Evolutionary conservation across 805 yeast species (phyloP), one percentile per base, ranked within the genome.

Genomic region (Schwanniomyces yamadae): DNA sequence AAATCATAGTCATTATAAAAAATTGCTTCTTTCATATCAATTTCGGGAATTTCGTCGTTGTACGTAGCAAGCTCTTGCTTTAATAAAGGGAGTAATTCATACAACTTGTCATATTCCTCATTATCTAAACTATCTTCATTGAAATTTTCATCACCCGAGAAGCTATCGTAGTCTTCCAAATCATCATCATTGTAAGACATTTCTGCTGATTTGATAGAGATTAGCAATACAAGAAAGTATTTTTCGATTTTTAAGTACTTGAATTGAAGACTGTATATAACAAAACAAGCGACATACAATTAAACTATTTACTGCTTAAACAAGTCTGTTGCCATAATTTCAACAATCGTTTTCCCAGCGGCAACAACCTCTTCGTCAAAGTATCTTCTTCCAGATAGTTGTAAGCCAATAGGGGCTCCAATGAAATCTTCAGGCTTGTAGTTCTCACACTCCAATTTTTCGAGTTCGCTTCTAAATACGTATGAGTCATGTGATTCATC

Each of bases 1-100:
- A 78, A 49, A 28, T 75, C 79, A 50, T 74, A 73, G 51, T 80
- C 80, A 46, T 78, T 76, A 44, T 64, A 66, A 73, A 81, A 82
- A 8, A 84, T 61, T 0, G 77, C 61, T 44, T 78, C 82, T 48
- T 78, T 75, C 41, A 83, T 55, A 30, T 72, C 77, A 10, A 61
- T 48, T 17, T 77, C 82, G 6, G 66, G 62, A 31, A 77, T 66
- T 6, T 54, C 53, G 33, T 73, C 67, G 36, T 69, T 63, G 45
- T 71, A 73, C 6, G 60, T 59, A 13, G 45, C 53, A 23, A 74
- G 45, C 34, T 54, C 47, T 23, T 51, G 37, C 50, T 69, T 71
- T 14, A 77, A 55, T 17, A 44, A 25, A 1, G 82, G 82, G 19
- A 78, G 54, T 10, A 62, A 39, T 3, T 54, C 64, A 36, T 69